Evolutionary conservation across 805 yeast genomes (phyloP), one percentile per base, ranked within the genome.

Genomic region (Lipomyces japonicus): DNA sequence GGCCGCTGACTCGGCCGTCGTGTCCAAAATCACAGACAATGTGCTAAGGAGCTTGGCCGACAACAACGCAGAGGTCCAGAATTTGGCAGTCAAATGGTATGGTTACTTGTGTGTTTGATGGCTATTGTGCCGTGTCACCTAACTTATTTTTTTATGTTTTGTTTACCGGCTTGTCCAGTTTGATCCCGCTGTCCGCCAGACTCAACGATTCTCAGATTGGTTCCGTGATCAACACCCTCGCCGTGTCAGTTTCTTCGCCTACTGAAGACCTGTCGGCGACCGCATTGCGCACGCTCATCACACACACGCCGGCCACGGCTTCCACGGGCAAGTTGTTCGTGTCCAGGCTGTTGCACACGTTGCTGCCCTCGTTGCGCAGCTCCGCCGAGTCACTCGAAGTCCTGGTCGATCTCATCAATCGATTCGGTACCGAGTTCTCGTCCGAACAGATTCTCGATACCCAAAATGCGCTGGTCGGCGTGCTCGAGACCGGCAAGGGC

Each of bases 61-160:
- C 62, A 72, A 75, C 41, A 79, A 79, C 57, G 70, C 86, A 3
- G 90, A 85, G 57, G 90, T 86, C 1, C 86, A 85, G 62, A 80
- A 78, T 58, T 86, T 82, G 63, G 84, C 93, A 0, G 77, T 85
- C 41, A 78, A 79, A 55, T 76, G 84, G 18, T 74, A 76, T 49
- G 74, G 31, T 28, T 28, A 7, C 12, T 28, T 70, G 25, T 21
- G 24, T 43, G 6, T 21, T 50, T 6, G 41, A 31, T 39, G n/a
- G 19, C 18, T 21, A 16, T n/a, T n/a, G 16, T 28, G 7, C n/a
- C n/a, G n/a, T n/a, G n/a, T n/a, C n/a, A n/a, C n/a, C 16, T 23
- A 35, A 9, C 22, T 21, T 36, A 19, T 4, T 43, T 12, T 21
- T 34, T 28, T 12, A 19, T 3, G 32, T 26, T 19, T 22, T 24